Base-by-base conservation (phyloP, 1,284 basidiomycete genomes). In the Tylopilus orsonianus region DNA sequence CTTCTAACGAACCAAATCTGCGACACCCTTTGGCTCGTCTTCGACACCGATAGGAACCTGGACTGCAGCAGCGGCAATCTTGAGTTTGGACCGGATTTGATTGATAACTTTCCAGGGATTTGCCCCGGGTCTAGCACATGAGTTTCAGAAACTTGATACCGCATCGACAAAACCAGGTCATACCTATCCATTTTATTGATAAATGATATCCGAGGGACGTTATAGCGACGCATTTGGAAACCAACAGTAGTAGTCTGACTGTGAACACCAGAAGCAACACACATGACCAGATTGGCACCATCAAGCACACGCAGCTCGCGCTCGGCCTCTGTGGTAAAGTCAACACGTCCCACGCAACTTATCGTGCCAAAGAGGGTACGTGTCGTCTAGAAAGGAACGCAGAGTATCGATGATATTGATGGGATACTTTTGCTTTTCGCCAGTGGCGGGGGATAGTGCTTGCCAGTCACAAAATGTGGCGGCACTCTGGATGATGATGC, bases 111-210 rank as follows among this genome's bases (percentile, higher is more conserved):
- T 80, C 89, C 91, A 96, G 4, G 97, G 97, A 71, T 98, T 98
- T 26, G 96, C 91, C 46, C 97, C 97, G 50, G 95, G 93, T 58
- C 94, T 90, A 41, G 41, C 34, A 23, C 30, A 49, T 37, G 54
- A 10, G 54, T 18, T 0, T 48, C 23, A 32, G 18, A 29, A 29
- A 8, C 29, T 7, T 24, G 6, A 22, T 33, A 19, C 16, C 10
- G 2, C 16, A 7, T n/a, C 35, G 19, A 41, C 43, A 10, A n/a
- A 20, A 27, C 57, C 60, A 35, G 1, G 2, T 30, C 53, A 9
- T 41, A 87, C 87, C 92, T 82, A 66, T 99, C 97, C 97, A 99
- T 99, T 75, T 99, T 99, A 75, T 99, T 99, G 67, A 99, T 88
- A 67, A 99, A 99, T 1, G 93, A 96, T 52, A 99, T 80, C 45